phyloP scores from a whole-genome alignment of 2,329 filamentous ascomycete species.

The Fusarium austroafricanum region DNA sequence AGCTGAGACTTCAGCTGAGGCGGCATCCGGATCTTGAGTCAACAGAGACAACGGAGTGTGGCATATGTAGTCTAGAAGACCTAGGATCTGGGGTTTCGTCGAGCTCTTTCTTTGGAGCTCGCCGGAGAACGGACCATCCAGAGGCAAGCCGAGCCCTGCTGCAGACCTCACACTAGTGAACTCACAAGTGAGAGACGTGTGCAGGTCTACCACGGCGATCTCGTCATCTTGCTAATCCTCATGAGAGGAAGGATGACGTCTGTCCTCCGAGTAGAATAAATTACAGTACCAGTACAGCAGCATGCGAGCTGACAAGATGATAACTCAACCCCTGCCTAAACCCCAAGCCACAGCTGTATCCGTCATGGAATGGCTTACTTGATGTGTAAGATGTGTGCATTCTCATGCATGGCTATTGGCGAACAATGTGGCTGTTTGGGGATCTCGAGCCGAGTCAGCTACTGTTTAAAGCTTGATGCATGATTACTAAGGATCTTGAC shows the following conservation, averaged over 20 bases:
- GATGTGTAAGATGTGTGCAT: constrained; percentile 17
- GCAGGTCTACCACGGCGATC: constrained; percentile 46
- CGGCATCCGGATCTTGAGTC: constrained; percentile 44
- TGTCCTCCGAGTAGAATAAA: constrained; percentile 46
- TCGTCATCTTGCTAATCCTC: constrained; percentile 44
- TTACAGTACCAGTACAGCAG: constrained; percentile 37
- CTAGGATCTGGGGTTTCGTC: constrained; percentile 42
- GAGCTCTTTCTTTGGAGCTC: constrained; percentile 40
- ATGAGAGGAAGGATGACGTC: constrained; percentile 43
- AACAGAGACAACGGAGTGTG: constrained; percentile 18
- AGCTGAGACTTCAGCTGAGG: constrained; percentile 36
- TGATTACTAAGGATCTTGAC: constrained; percentile 14
- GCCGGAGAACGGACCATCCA: constrained; percentile 43
- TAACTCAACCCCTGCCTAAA: constrained; percentile 20
- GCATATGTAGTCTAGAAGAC: constrained; percentile 40
- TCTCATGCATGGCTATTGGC: constrained; percentile 1
- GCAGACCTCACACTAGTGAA: constrained; percentile 38
- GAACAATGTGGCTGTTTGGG: constrained; percentile 24
- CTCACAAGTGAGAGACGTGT: constrained; percentile 37
- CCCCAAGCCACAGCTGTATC: constrained; percentile 9
- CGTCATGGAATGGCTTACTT: constrained; percentile 8
- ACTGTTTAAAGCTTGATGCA: constrained; percentile 25
- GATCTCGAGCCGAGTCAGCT: constrained; percentile 17
- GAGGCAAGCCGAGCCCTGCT: constrained; percentile 49
- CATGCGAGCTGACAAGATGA: constrained; percentile 32